Conservation (phyloP, 768 basidiomycete species). For the Boletus subparvulus region DNA sequence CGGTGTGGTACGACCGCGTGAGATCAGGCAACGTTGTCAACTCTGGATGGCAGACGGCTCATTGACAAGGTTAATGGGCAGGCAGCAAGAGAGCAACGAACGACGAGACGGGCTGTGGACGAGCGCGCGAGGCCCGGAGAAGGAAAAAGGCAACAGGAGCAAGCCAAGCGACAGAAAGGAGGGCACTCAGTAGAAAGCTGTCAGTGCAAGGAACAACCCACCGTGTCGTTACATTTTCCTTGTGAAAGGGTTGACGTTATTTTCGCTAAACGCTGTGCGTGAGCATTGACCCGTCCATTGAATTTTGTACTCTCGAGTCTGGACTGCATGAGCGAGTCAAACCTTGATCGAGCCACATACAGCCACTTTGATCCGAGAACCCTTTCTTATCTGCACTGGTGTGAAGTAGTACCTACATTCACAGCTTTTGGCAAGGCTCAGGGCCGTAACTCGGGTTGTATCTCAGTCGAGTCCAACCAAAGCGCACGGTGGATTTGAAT, state of each 20-base stretch:
- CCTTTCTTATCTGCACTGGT: not conserved
- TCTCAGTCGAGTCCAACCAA: not conserved
- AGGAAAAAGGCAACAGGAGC: not conserved
- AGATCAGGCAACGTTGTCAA: constrained; percentile 16
- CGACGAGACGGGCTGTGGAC: not conserved
- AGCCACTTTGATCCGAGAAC: constrained; percentile 10
- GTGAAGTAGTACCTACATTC: too few species aligned
- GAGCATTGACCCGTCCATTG: not conserved
- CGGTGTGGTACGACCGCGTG: constrained; percentile 19
- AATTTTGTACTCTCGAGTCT: not conserved
- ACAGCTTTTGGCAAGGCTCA: not conserved
- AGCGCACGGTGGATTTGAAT: too few species aligned
- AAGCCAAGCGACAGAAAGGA: constrained; percentile 5
- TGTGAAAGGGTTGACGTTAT: constrained; percentile 17
- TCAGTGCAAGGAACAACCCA: constrained; percentile 8
- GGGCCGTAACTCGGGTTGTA: not conserved
- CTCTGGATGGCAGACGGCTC: constrained; percentile 1
- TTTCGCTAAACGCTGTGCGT: constrained; percentile 4
- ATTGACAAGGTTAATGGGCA: constrained; percentile 8
- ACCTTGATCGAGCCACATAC: not conserved
- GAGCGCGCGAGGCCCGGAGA: not conserved
- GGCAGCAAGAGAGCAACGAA: not conserved
- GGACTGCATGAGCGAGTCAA: not conserved
- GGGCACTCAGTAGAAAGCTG: not conserved
- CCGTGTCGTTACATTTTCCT: not conserved